Base-by-base conservation (phyloP, 108 stramenopile genomes). In the Poteriospumella lacustris region DNA sequence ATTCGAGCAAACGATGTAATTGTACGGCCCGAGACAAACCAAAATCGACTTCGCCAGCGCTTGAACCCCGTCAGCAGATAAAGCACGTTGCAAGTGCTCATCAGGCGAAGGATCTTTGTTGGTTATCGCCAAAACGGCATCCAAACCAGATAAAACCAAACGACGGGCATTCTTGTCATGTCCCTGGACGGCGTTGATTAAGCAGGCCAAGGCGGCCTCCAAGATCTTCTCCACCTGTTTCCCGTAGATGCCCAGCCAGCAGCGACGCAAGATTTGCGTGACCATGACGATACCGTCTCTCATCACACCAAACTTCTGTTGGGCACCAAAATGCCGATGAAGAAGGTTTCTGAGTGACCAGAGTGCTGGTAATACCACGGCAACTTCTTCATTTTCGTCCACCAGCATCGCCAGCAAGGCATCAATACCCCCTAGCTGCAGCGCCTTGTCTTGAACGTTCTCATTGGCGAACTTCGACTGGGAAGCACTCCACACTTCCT, bases 261-360 rank as follows among this genome's bases (percentile, higher is more conserved):
- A 68, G 15, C 70, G 38, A 5, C 36, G 9, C 24, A 73, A 5
- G n/a, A 73, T 31, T 3, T 56, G 9, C 38, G 12, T 34, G 28
- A 73, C 12, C 12, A 73, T 9, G 5, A 42, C 3, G 9, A 26
- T 9, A 44, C 70, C 70, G 36, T 73, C 70, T 5, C 70, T 36
- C n/a, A n/a, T n/a, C n/a, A n/a, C 38, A 19, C 33, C 9, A 38
- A 73, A 73, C 31, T 73, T 24, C 5, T 24, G 31, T 24, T 73
- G 70, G 33, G 5, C 78, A 24, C 67, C 44, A n/a, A 28, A 26
- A 76, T 85, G 41, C 19, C 44, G 56, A 68, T 81, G 44, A 26
- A 84, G 36, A 58, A 68, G 68, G 39, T 83, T 85, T 41, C 85
- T 47, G 12, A 85, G 47, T 1, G 80, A 68, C 85, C 85, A 85